Evolutionary conservation across 176 grass and related monocot species (phyloP), one percentile per base, ranked within the genome.

Genomic region (Tuctoria greenei): DNA sequence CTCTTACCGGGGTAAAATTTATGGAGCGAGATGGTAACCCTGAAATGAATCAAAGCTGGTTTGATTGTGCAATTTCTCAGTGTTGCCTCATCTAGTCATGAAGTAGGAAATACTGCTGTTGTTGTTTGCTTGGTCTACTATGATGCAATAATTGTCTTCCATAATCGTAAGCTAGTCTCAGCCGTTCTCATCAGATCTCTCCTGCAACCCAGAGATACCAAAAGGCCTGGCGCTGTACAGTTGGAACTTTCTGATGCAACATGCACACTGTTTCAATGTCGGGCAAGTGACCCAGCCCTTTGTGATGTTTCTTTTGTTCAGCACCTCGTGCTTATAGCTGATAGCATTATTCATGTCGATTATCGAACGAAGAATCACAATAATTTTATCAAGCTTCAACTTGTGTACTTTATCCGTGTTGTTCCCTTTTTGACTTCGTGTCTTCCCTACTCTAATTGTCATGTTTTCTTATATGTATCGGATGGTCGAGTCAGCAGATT

Each of bases 141-240:
- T 60, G 51, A 69, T 69, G 67, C 20, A 67, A 26, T 57, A 73
- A 59, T 20, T 67, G 55, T 23, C 46, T 58, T 65, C 49, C 17
- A 84, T 84, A 88, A 42, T 34, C 13, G 69, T 71, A 88, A 26
- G 69, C 23, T 83, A 35, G 59, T 71, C 15, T 56, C 26, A 64
- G 37, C n/a, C 80, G 69, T 76, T 75, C 27, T 75, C 58, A 49
- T 50, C 71, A 73, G 75, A 88, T 71, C 39, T 83, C 65, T 38
- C 68, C 11, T 10, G 10, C 60, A 58, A 58, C 49, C 11, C 58
- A 61, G 6, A 18, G 10, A 42, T 16, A 47, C 46, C 17, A 20
- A 84, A 64, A 47, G 62, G 64, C 20, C 27, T 42, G 76, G 16
- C 17, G 16, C 40, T 74, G 46, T 71, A 70, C 69, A 69, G 55